A percentile compares a stretch with the other conserved stretches of the same genome.
Evolutionary conservation across 257 asterid species (phyloP).

Genomic region (Coffea canephora): DNA sequence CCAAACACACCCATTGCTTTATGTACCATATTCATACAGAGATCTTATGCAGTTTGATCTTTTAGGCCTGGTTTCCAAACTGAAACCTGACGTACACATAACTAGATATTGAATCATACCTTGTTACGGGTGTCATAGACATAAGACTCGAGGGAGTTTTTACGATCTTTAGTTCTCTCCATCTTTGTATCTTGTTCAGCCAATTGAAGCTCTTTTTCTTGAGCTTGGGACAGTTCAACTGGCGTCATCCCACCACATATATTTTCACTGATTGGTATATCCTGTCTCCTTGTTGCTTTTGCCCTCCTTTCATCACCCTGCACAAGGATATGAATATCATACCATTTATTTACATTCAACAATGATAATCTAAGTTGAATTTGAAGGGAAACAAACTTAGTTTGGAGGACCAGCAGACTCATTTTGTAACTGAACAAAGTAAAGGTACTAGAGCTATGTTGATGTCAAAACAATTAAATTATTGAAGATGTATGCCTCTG

Average conservation of each 20-base stretch:
- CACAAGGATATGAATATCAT: slow-evolving; percentile 11
- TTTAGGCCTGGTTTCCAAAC: background rate
- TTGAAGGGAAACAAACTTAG: background rate
- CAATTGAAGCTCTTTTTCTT: slow-evolving; percentile 63
- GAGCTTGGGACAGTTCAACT: slow-evolving; percentile 62
- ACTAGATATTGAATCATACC: slow-evolving; percentile 38
- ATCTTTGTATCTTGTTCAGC: slow-evolving; percentile 72
- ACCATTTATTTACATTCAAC: background rate
- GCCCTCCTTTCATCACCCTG: slow-evolving; percentile 66
- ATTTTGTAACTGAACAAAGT: background rate
- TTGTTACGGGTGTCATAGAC: slow-evolving; percentile 92
- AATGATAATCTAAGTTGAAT: background rate
- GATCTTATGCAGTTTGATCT: background rate
- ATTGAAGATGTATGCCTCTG: background rate
- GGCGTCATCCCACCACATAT: slow-evolving; percentile 61
- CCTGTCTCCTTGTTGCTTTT: slow-evolving; percentile 61
- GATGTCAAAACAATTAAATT: background rate
- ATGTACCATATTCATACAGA: background rate
- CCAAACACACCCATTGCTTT: background rate
- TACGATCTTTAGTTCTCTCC: slow-evolving; percentile 96
- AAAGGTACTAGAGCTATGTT: background rate
- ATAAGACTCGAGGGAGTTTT: slow-evolving; percentile 89
- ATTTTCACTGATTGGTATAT: slow-evolving; percentile 57
- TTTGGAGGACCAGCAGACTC: background rate
- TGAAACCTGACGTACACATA: background rate